These are phyloP conservation scores for Colletotrichum tropicicola DNA, from an alignment of 2,329 filamentous ascomycete species.

Conservation along the genomic window DNA sequence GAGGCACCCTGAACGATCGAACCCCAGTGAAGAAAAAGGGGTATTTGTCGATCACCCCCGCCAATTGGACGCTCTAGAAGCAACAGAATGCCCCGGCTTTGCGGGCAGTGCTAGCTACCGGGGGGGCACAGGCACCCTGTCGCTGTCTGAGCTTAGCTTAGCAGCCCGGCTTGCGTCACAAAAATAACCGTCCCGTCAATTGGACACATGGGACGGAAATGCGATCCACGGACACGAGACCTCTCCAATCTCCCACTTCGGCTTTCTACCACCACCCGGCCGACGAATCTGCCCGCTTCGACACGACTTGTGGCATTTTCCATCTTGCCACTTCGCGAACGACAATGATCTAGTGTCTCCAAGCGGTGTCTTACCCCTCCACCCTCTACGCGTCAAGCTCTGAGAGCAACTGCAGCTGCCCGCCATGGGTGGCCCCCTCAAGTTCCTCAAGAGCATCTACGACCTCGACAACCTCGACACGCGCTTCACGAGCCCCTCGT, in stretches of 20 bases:
- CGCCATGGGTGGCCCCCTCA: constrained; percentile 50
- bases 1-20: neutral
- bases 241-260: constrained; percentile 1
- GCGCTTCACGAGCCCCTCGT: constrained; percentile 74
- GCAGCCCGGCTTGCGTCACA: constrained; percentile 17
- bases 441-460: constrained; percentile 64
- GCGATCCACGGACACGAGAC: constrained; percentile 26
- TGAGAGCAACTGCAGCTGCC: constrained; percentile 14
- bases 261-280: neutral
- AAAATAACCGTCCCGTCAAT: constrained; percentile 13
- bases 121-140: neutral
- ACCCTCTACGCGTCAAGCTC: neutral
- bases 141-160: constrained; percentile 9
- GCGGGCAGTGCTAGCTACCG: constrained; percentile 1
- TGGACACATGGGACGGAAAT: constrained; percentile 25
- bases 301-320: neutral
- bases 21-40: constrained; percentile 11
- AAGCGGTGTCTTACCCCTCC: neutral
- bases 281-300: neutral
- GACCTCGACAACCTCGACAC: constrained; percentile 70
- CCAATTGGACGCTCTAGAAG: constrained; percentile 7
- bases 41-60: constrained; percentile 15
- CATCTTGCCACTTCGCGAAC: neutral
- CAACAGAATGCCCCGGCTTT: neutral
- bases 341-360: constrained; percentile 8